These are phyloP conservation scores for Aspergillus jensenii DNA, from an alignment of 2,329 filamentous ascomycete genomes.

Conservation along the genomic window DNA sequence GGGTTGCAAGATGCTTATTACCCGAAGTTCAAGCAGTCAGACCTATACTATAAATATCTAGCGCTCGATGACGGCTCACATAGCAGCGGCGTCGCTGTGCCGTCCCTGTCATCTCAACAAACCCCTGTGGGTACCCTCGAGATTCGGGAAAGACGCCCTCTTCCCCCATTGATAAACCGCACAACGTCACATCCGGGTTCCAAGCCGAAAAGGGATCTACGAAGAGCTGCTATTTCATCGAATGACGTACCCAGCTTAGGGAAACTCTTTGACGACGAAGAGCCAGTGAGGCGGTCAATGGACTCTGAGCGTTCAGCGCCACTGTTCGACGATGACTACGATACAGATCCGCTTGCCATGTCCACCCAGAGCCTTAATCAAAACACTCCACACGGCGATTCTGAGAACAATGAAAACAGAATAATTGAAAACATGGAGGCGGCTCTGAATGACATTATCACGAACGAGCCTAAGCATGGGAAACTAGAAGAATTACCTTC, in stretches of 20 bases:
- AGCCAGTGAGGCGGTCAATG: conserved; percentile 63
- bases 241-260: conserved; percentile 56
- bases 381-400: conserved; percentile 58
- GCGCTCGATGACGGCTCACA: conserved; percentile 71
- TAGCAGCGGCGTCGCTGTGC: conserved; percentile 19
- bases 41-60: conserved; percentile 93
- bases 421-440: conserved; percentile 92
- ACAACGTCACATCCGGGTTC: conserved; percentile 48
- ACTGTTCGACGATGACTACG: conserved; percentile 79
- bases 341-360: conserved; percentile 68
- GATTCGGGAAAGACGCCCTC: conserved; percentile 37
- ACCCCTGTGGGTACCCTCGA: conserved; percentile 24
- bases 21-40: conserved; percentile 83
- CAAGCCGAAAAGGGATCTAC: conserved; percentile 53
- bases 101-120: conserved; percentile 17
- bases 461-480: conserved; percentile 61
- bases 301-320: conserved; percentile 62
- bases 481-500: conserved; percentile 45
- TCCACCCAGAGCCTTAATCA: conserved; percentile 80
- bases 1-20: conserved; percentile 81
- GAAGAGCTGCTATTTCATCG: conserved; percentile 61
- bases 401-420: conserved; percentile 63
- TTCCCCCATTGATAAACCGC: conserved; percentile 47
- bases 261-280: conserved; percentile 45
- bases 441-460: conserved; percentile 89